Base-by-base conservation (phyloP, 1,139 yeast species). In the Taiozyma sp. region DNA sequence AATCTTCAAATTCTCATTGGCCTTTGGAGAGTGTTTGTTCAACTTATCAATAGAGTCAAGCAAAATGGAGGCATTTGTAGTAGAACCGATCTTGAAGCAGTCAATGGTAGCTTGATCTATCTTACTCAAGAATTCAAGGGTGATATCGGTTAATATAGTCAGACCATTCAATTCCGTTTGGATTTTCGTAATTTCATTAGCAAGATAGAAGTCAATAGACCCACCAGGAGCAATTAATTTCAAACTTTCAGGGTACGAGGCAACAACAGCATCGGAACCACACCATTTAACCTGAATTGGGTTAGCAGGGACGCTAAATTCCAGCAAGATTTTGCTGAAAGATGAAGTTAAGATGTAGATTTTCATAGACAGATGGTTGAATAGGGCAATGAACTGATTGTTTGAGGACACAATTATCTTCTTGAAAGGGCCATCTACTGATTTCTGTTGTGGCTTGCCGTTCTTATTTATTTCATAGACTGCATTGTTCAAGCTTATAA, bases 11-110 rank as follows among this genome's bases (percentile, higher is more conserved):
- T 87, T 89, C 52, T 89, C 91, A 61, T 89, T 89, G 0, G 97
- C 96, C 62, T 87, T 85, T 0, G 97, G 90, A 0, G 96, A 80
- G 60, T 86, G 84, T 43, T 73, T 71, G 10, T 81, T 77, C 19
- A 90, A 70, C 56, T 88, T 83, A 50, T 89, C 93, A 39, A 90
- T 78, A 22, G 97, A 87, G 67, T 92, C 97, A 5, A 89, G 69
- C 43, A 93, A 70, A 40, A 92, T 85, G 9, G 96, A 89, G 30
- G 96, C 79, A 0, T 97, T 88, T 24, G 88, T 80, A 0, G 90
- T 78, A 0, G 97, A 87, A 0, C 98, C 99, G 46, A 91, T 80
- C 62, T 79, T 82, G 65, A 90, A 91, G 24, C 90, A 76, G 43
- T 82, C 81, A 9, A 79, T 77, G 0, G 86, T 79, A 1, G 74